phyloP scores from a whole-genome alignment of 257 asterid species.

The Gynochthodes officinalis region DNA sequence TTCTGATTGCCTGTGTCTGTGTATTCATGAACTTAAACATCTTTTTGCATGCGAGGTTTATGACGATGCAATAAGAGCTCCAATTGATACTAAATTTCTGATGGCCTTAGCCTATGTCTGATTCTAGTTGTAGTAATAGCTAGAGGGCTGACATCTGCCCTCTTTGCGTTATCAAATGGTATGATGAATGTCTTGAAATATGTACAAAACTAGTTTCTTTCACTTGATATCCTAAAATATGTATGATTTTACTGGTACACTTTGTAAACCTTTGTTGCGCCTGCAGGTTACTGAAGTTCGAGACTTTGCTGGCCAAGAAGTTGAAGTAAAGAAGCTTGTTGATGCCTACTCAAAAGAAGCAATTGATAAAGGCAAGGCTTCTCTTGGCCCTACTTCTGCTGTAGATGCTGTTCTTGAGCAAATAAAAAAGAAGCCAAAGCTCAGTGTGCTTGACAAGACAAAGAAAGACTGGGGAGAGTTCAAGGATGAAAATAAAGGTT shows the following conservation, averaged over 20 bases:
- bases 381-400: slow-evolving; percentile 61
- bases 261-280: slow-evolving; percentile 1
- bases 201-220: not conserved
- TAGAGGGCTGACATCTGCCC: not conserved
- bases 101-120: not conserved
- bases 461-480: slow-evolving; percentile 97
- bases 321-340: slow-evolving; percentile 75
- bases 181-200: too few relatives aligned
- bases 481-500: slow-evolving; percentile 79
- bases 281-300: slow-evolving; percentile 74
- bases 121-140: not conserved
- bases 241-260: slow-evolving; percentile 7
- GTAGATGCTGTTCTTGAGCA: slow-evolving; percentile 91
- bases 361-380: slow-evolving; percentile 58
- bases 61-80: not conserved
- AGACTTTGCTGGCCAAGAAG: slow-evolving; percentile 88
- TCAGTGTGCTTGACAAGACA: slow-evolving; percentile 91
- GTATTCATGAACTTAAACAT: not conserved
- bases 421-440: slow-evolving; percentile 84
- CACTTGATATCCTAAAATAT: not conserved
- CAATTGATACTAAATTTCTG: not conserved
- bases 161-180: too few relatives aligned
- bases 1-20: not conserved
- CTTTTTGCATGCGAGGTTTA: not conserved
- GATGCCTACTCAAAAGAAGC: slow-evolving; percentile 62